Conservation (phyloP, 139 green algal genomes). For the Volvox africanus region DNA sequence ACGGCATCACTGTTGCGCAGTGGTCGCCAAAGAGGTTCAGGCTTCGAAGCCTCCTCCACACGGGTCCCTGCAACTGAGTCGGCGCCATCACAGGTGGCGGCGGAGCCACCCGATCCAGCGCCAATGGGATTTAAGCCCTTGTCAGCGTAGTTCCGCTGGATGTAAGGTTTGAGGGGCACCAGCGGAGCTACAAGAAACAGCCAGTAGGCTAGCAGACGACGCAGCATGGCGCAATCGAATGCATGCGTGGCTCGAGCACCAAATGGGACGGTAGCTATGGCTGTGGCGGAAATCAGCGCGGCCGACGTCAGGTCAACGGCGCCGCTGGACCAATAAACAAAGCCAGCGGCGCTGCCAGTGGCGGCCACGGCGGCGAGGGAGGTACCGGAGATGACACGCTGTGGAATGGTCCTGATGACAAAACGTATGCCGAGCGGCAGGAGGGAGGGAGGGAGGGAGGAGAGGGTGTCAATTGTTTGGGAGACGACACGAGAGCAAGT, state of each 20-base stretch:
- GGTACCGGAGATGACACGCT: conserved; percentile 76
- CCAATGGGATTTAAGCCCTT: not conserved
- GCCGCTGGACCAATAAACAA: conserved; percentile 63
- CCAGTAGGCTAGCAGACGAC: conserved; percentile 65
- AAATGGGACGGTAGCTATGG: conserved; percentile 71
- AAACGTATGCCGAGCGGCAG: too few relatives aligned
- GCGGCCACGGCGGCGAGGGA: conserved; percentile 80
- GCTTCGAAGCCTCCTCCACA: not conserved
- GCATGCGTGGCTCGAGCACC: conserved; percentile 68
- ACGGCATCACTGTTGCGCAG: conserved; percentile 36
- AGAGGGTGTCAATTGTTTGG: too few relatives aligned
- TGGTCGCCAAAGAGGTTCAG: conserved; percentile 3
- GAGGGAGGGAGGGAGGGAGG: too few relatives aligned
- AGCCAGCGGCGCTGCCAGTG: conserved; percentile 69
- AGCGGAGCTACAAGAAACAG: conserved; percentile 75
- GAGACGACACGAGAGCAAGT: too few relatives aligned
- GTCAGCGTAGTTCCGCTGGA: not conserved
- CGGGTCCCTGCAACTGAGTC: not conserved
- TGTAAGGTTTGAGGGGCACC: conserved; percentile 74
- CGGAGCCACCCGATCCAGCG: not conserved
- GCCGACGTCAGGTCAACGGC: conserved; percentile 74
- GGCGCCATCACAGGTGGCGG: not conserved
- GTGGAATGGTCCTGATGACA: conserved; percentile 52
- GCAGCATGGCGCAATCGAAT: conserved; percentile 63
- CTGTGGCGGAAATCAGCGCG: conserved; percentile 65